These are phyloP conservation scores for Eucalyptus caleyi DNA, from an alignment of 345 rosid species.

Conservation along the genomic window DNA sequence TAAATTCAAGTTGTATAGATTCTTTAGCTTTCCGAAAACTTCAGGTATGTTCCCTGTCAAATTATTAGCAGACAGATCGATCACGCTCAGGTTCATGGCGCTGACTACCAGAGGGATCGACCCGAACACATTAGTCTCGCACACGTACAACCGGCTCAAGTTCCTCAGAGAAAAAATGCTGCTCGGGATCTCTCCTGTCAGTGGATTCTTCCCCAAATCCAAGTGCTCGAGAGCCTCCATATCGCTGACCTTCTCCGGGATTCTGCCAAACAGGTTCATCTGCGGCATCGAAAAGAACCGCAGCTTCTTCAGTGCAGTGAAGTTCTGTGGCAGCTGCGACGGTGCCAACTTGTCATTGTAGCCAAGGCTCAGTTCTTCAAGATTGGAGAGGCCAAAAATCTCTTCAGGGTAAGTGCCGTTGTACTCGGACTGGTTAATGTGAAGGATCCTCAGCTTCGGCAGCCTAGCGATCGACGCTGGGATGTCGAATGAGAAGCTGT, in stretches of 20 bases:
- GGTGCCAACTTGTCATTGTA: conserved; percentile 1
- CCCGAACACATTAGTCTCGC: conserved; percentile 15
- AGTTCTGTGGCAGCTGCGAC: conserved; percentile 13
- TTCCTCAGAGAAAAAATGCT: conserved; percentile 32
- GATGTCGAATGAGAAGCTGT: conserved; percentile 27
- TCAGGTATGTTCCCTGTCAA: conserved; percentile 38
- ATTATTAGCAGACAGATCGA: conserved; percentile 38
- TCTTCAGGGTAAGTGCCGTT: conserved; percentile 28
- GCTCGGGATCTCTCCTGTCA: conserved; percentile 29
- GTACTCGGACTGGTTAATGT: conserved; percentile 14
- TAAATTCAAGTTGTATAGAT: conserved; percentile 10
- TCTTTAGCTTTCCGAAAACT: conserved; percentile 32
- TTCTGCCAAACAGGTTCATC: conserved; percentile 37
- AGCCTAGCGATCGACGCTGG: conserved; percentile 25
- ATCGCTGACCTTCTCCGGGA: conserved; percentile 21
- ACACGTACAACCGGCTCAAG: conserved; percentile 14
- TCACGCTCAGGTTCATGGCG: conserved; percentile 6
- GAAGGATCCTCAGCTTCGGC: conserved; percentile 10
- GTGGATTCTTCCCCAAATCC: conserved; percentile 8
- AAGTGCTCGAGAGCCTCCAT: conserved; percentile 28
- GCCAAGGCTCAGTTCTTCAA: conserved; percentile 10
- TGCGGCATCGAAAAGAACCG: background rate
- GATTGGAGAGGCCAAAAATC: conserved; percentile 26
- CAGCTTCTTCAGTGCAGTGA: conserved; percentile 27
- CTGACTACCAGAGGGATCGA: conserved; percentile 28